Evolutionary conservation across 768 basidiomycete species (phyloP), one percentile per base, ranked within the genome.

Genomic region (Tylopilus balloui): DNA sequence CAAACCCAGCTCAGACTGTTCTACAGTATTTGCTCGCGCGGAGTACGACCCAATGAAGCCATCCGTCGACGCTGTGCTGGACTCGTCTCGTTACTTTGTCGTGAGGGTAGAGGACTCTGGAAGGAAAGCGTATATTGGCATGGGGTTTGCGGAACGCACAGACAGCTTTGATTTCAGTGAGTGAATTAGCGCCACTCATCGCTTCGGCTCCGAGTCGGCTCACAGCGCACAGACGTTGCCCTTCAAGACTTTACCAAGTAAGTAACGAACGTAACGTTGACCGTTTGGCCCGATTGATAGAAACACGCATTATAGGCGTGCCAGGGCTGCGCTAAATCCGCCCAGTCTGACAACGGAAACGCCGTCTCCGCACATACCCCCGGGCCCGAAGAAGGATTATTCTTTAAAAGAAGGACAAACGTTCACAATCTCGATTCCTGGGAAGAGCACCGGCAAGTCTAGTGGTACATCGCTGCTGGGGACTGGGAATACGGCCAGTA

Each of bases 51-150:
- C 83, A 14, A 70, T 78, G 37, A 83, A 81, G 50, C 89, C 91
- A 5, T 84, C 80, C 24, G 89, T 97, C n/a, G 93, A 97, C 56
- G 87, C 90, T n/a, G 92, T 94, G 14, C 75, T 96, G 23, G 93
- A 97, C 66, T 94, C 92, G 1, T 94, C 92, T 11, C 82, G 93
- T 41, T 97, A 97, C 65, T 97, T 97, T 63, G 93, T 95, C 14
- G 74, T 96, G 35, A 78, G 91, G 46, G 87, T 96, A 3, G 93
- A 96, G 65, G 92, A 94, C 58, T 75, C 73, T 14, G 91, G 91
- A 19, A 83, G 79, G 66, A 87, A 89, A 64, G 93, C 94, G 2
- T 93, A 91, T 61, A 91, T 97, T 49, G 93, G 93, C 6, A 85
- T 96, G 78, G 93, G 93, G 14, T 97, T 93, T 65, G 78, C 79